Conservation (phyloP, 257 asterid species). For the Primulina huaijiensis region DNA sequence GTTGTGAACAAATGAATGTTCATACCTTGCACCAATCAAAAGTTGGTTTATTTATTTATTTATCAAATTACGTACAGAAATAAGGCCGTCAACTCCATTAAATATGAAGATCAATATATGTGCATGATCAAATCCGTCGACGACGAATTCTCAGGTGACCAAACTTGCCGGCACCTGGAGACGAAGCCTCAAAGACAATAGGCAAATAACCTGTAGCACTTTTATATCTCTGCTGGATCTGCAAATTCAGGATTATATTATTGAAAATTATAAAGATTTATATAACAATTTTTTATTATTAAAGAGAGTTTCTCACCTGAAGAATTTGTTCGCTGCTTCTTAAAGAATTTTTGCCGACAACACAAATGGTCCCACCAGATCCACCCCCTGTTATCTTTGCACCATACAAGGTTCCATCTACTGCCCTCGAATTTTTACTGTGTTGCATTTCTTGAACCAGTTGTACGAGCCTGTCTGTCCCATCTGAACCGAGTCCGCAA, state of each 20-base stretch:
- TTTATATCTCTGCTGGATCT: slow-evolving; percentile 83
- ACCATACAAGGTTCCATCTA: slow-evolving; percentile 82
- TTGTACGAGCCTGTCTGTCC: slow-evolving; percentile 85
- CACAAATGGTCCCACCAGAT: slow-evolving; percentile 92
- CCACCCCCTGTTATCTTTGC: slow-evolving; percentile 97
- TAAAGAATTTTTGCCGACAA: slow-evolving; percentile 68
- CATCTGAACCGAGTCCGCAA: slow-evolving; percentile 94
- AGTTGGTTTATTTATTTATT: too few relatives aligned
- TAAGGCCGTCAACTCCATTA: too few relatives aligned
- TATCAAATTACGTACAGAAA: too few relatives aligned
- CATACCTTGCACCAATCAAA: neutral
- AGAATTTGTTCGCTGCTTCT: slow-evolving; percentile 75
- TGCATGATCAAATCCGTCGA: slow-evolving; percentile 31
- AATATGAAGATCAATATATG: too few relatives aligned
- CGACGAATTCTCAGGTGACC: slow-evolving; percentile 81
- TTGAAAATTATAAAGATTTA: neutral
- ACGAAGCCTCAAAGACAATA: slow-evolving; percentile 78
- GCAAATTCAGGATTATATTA: slow-evolving; percentile 23
- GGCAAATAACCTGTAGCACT: slow-evolving; percentile 82
- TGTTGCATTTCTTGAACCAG: slow-evolving; percentile 90
- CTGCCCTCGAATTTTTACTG: slow-evolving; percentile 48
- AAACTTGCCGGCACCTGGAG: slow-evolving; percentile 95
- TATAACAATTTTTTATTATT: too few relatives aligned
- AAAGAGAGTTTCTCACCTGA: slow-evolving; percentile 43
- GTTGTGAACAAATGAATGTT: neutral